Percentiles rank a stretch among this genome's conserved stretches.
These are phyloP conservation scores for Patellifolia procumbens DNA, from an alignment of 179 eudicot species.

Conservation along the genomic window DNA sequence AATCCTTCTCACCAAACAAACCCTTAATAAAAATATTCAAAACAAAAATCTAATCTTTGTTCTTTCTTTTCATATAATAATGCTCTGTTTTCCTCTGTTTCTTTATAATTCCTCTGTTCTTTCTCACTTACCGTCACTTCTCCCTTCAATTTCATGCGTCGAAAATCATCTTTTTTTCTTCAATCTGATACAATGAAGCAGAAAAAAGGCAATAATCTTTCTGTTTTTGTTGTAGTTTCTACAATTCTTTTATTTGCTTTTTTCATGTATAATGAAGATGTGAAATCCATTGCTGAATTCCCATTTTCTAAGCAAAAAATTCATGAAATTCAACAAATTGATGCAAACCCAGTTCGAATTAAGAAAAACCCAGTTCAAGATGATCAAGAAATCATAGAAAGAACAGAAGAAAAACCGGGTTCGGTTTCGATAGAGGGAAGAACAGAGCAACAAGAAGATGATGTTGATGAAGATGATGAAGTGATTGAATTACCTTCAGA, in stretches of 20 bases:
- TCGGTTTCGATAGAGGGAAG: no score
- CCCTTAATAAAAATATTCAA: neutral
- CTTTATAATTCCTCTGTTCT: slow-evolving; percentile 26
- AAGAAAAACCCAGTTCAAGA: slow-evolving; percentile 38
- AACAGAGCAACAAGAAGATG: slow-evolving; percentile 41
- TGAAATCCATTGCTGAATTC: slow-evolving; percentile 79
- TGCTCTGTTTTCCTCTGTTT: slow-evolving; percentile 17
- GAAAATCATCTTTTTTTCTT: slow-evolving; percentile 15
- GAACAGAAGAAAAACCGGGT: slow-evolving; percentile 13
- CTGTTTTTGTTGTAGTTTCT: slow-evolving; percentile 61
- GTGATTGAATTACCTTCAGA: slow-evolving; percentile 61
- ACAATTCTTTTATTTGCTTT: slow-evolving; percentile 69
- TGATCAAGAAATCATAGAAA: slow-evolving; percentile 43
- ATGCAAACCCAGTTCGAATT: slow-evolving; percentile 34
- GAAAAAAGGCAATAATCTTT: slow-evolving; percentile 44
- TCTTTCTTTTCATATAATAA: neutral
- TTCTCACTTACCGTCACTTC: neutral
- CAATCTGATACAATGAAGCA: slow-evolving; percentile 50
- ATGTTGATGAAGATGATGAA: slow-evolving; percentile 47
- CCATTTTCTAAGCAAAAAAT: slow-evolving; percentile 63
- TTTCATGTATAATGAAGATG: slow-evolving; percentile 88
- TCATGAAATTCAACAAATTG: slow-evolving; percentile 27
- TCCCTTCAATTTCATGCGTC: slow-evolving; percentile 22
- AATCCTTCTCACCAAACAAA: slow-evolving; percentile 29
- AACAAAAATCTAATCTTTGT: neutral